Evolutionary conservation across 805 yeast species (phyloP).

Genomic region (Sungouiella thailandica): DNA sequence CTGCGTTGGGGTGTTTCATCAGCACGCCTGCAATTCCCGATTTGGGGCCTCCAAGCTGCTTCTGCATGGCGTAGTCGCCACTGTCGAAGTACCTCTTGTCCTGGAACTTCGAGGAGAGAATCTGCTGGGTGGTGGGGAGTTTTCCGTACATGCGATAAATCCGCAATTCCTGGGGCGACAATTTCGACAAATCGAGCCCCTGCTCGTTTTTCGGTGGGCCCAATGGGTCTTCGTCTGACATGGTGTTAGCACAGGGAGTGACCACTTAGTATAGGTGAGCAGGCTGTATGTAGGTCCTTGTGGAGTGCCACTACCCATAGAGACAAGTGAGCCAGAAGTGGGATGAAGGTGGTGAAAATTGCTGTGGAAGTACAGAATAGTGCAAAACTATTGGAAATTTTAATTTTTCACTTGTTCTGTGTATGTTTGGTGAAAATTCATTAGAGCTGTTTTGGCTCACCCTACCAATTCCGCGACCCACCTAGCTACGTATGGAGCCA

Average conservation of each 20-base stretch:
- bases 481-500: conserved; percentile 4
- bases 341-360: too few species aligned
- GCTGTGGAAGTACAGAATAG: too few species aligned
- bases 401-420: too few species aligned
- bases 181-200: conserved; percentile 48
- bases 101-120: conserved; percentile 68
- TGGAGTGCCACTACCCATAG: too few species aligned
- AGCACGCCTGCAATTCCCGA: conserved; percentile 33
- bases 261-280: too few species aligned
- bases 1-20: conserved; percentile 50
- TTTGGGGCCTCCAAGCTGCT: conserved; percentile 32
- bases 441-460: too few species aligned
- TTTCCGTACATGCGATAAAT: conserved; percentile 79
- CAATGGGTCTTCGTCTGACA: conserved; percentile 46
- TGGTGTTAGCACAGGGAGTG: too few species aligned
- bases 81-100: conserved; percentile 91
- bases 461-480: too few species aligned
- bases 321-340: too few species aligned
- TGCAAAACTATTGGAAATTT: too few species aligned
- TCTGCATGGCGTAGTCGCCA: conserved; percentile 87
- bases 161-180: conserved; percentile 75
- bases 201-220: conserved; percentile 43
- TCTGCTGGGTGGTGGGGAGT: conserved; percentile 74
- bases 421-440: too few species aligned
- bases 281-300: too few species aligned